Base-by-base conservation (phyloP, 164 flowering plant species). In the Chimonanthus praecox region DNA sequence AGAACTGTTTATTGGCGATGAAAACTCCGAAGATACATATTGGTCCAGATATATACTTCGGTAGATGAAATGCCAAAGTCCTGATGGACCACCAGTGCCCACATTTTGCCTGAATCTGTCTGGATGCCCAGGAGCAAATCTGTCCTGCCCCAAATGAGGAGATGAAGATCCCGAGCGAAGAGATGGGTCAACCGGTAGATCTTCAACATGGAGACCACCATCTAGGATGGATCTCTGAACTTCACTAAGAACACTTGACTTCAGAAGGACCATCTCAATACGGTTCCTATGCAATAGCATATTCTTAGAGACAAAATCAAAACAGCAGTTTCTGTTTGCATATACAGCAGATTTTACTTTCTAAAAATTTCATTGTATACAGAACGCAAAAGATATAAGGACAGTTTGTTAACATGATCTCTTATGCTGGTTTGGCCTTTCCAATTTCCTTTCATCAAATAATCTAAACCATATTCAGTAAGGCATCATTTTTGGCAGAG, bases 1-100 rank as follows among this genome's bases (percentile, higher is more conserved):
- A 4, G 79, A 79, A 81, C 82, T 90, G 70, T 74, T 84, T 74
- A 92, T 81, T 72, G 98, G 94, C 44, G 95, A 79, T 47, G 99
- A 90, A 78, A 92, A 96, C 74, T 96, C 99, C 47, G 99, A 96
- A 73, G 98, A 84, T n/a, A 94, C 94, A 82, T 89, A 96, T 76
- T 96, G 98, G 76, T 94, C 97, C 77, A 96, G 83, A 83, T 82
- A 89, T 72, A 92, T 89, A 75, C 98, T 96, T 73, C 98, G 89
- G 72, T 96, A 96, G 10, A 94, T 90, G 75, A 96, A 96, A 87
- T 96, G 99, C 97, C 97, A 96, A 50, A 96, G 93, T 71, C 98
- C 99, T 78, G 87, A 84, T 69, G 95, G 98, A 73, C 98, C 99
- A 79, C 99, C 98, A 75, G 82, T 79, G 5, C 89, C 92, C 73